These are phyloP conservation scores for Orbilia blumenaviensis DNA, from an alignment of 2,329 filamentous ascomycete species.

Conservation along the genomic window DNA sequence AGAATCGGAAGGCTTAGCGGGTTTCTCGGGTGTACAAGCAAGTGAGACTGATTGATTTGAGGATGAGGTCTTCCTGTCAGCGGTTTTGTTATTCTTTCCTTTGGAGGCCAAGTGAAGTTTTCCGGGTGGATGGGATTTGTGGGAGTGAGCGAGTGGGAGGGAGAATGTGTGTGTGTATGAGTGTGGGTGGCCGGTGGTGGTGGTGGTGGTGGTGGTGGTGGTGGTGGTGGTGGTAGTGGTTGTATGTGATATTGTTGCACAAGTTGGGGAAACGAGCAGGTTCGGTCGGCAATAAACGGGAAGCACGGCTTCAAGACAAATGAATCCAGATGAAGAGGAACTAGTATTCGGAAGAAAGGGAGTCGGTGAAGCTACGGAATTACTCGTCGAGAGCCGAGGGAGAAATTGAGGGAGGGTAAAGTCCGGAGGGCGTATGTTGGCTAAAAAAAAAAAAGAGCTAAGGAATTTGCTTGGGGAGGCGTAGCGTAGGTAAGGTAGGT, in stretches of 20 bases:
- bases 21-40: background rate
- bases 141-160: too few relatives aligned
- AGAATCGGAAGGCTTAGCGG: background rate
- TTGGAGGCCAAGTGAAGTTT: background rate
- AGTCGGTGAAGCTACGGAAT: background rate
- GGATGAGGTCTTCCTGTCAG: background rate
- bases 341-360: background rate
- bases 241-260: slow-evolving; percentile 3
- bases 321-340: background rate
- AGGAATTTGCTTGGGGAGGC: too few relatives aligned
- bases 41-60: background rate
- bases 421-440: background rate
- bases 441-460: too few relatives aligned
- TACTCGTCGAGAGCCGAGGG: background rate
- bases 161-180: background rate
- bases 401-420: background rate
- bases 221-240: background rate
- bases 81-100: background rate
- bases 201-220: background rate
- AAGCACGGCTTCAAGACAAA: background rate
- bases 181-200: slow-evolving; percentile 3
- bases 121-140: background rate
- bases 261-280: background rate
- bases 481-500: too few relatives aligned
- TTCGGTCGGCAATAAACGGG: slow-evolving; percentile 12